These are phyloP conservation scores for Castanea crenata DNA, from an alignment of 306 rosid species.

Conservation along the genomic window DNA sequence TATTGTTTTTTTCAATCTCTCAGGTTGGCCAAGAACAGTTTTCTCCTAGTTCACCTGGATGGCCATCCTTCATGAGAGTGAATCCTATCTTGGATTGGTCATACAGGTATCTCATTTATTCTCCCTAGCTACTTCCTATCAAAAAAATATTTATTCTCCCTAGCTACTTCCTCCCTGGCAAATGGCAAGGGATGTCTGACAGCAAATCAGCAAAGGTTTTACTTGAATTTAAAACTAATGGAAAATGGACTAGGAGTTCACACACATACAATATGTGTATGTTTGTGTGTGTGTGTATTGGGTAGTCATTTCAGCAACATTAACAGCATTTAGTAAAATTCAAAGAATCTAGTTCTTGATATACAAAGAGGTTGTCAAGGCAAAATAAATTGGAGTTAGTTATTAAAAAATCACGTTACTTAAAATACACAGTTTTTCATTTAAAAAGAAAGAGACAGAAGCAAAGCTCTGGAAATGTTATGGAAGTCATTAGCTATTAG, in stretches of 20 bases:
- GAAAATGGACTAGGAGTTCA: not conserved
- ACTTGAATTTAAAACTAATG: not conserved
- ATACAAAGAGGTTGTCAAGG: not conserved
- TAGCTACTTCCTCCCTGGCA: not conserved
- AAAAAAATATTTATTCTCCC: conserved; percentile 4
- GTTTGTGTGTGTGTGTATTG: not conserved
- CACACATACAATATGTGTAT: not conserved
- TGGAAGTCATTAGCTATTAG: not conserved
- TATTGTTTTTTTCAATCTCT: conserved; percentile 21
- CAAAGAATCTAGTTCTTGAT: not conserved
- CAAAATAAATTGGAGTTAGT: not conserved
- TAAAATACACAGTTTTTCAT: not conserved
- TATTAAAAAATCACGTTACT: not conserved
- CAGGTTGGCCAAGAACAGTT: conserved; percentile 98
- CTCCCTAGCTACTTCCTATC: not conserved
- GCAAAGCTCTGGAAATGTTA: not conserved
- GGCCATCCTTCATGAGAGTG: conserved; percentile 99
- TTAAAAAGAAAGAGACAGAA: not conserved
- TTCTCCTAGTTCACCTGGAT: conserved; percentile 93
- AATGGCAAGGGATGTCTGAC: conserved; percentile 7
- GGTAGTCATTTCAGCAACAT: not conserved
- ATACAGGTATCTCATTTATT: conserved; percentile 51
- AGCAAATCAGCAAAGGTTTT: not conserved
- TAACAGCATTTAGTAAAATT: not conserved
- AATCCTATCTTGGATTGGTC: conserved; percentile 99